A percentile compares a stretch with the other conserved stretches of the same genome.
phyloP scores from a whole-genome alignment of 2,329 filamentous ascomycete species.

The Tolypocladium inflatum region DNA sequence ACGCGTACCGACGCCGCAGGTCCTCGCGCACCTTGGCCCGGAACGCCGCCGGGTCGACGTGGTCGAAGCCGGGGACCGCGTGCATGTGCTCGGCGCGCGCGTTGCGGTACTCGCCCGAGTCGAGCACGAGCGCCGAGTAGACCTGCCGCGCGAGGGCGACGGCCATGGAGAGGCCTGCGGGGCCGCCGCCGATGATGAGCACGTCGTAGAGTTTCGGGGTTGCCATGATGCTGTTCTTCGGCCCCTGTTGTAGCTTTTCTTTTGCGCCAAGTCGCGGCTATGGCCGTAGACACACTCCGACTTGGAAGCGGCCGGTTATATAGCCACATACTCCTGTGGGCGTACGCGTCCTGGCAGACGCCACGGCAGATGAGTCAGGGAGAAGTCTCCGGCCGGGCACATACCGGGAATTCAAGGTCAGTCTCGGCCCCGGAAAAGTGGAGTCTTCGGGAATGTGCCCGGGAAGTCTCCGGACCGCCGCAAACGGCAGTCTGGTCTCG shows the following conservation, averaged over 20 bases:
- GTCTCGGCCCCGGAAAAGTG: neutral
- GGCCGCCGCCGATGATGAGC: conserved; percentile 37
- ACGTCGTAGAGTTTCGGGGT: conserved; percentile 30
- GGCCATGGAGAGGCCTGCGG: neutral
- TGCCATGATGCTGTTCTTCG: neutral
- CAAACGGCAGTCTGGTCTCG: neutral
- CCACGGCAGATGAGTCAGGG: neutral
- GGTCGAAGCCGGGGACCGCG: no score
- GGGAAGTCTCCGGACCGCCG: neutral
- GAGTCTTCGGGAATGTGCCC: neutral
- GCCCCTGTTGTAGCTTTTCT: neutral
- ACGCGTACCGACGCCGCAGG: no score
- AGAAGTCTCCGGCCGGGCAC: neutral
- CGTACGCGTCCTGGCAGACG: neutral
- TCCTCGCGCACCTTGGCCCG: no score
- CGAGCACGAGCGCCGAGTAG: no score
- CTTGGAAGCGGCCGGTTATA: neutral
- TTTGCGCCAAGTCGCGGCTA: no score
- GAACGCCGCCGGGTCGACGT: no score
- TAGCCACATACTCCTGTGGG: neutral
- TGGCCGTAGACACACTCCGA: neutral
- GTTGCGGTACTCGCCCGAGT: no score
- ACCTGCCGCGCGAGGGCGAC: no score
- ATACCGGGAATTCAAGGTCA: no score
- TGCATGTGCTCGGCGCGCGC: no score